Percentiles rank a stretch among this genome's conserved stretches.
These are phyloP conservation scores for Leccinum aurantiacum DNA, from an alignment of 768 basidiomycete species.

Conservation along the genomic window DNA sequence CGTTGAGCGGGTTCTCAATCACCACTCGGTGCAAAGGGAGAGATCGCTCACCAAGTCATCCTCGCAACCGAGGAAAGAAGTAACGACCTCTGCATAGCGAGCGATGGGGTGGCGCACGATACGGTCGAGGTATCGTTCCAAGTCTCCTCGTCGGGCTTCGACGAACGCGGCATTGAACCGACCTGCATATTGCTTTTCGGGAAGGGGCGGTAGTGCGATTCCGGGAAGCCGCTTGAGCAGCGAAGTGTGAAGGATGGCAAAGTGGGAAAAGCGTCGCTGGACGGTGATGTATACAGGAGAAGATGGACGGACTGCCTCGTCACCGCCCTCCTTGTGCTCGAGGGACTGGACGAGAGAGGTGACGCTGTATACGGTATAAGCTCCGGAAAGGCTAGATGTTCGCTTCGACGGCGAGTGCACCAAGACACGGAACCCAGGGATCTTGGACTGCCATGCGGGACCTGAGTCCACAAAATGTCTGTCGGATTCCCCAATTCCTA, in stretches of 20 bases:
- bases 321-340: slow-evolving; percentile 20
- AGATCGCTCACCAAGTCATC: slow-evolving; percentile 62
- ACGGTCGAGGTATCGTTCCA: slow-evolving; percentile 73
- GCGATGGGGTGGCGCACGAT: slow-evolving; percentile 76
- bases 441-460: slow-evolving; percentile 70
- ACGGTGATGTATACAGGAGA: slow-evolving; percentile 66
- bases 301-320: slow-evolving; percentile 24
- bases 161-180: slow-evolving; percentile 81
- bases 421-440: slow-evolving; percentile 69
- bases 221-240: slow-evolving; percentile 69
- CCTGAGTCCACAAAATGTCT: slow-evolving; percentile 70
- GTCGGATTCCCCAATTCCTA: slow-evolving; percentile 59
- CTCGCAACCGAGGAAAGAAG: slow-evolving; percentile 77
- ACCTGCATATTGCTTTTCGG: slow-evolving; percentile 83
- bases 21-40: not conserved
- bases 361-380: slow-evolving; percentile 74
- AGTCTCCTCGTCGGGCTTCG: slow-evolving; percentile 75
- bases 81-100: slow-evolving; percentile 74
- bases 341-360: slow-evolving; percentile 47
- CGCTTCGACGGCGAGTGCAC: slow-evolving; percentile 83
- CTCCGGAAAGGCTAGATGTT: slow-evolving; percentile 60
- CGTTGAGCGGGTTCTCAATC: slow-evolving; percentile 1
- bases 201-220: slow-evolving; percentile 76
- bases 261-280: slow-evolving; percentile 81
- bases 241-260: slow-evolving; percentile 73